These are phyloP conservation scores for Monosporascus sp. DNA, from an alignment of 2,329 filamentous ascomycete genomes.

Conservation along the genomic window DNA sequence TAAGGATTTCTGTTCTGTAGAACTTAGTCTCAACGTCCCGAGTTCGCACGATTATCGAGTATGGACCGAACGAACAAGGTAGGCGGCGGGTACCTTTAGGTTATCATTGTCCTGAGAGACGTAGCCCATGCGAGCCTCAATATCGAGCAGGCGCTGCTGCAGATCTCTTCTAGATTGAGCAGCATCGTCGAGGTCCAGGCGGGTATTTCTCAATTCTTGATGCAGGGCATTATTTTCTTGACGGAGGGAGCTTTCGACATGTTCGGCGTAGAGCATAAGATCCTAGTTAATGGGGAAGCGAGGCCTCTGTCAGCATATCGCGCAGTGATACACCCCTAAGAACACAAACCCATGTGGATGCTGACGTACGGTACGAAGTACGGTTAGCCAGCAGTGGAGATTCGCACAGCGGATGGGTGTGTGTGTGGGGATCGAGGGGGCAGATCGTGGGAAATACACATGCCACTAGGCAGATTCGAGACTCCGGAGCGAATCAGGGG, in stretches of 20 bases:
- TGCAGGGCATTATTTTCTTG: constrained; percentile 39
- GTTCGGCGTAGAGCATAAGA: constrained; percentile 40
- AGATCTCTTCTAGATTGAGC: constrained; percentile 43
- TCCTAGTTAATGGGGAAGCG: constrained; percentile 31
- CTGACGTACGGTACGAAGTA: too few relatives aligned
- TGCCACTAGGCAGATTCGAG: too few relatives aligned
- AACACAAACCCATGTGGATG: too few relatives aligned
- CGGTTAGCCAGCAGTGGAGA: too few relatives aligned
- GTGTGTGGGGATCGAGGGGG: neutral
- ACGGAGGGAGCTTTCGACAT: constrained; percentile 36
- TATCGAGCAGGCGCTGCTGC: constrained; percentile 40
- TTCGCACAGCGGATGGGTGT: too few relatives aligned
- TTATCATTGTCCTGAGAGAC: constrained; percentile 34
- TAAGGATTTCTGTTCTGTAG: constrained; percentile 52
- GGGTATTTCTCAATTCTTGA: constrained; percentile 36
- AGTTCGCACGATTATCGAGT: neutral
- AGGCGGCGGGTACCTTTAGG: constrained; percentile 38
- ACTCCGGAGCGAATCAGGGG: too few relatives aligned
- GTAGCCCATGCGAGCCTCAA: constrained; percentile 31
- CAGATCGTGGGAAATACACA: neutral
- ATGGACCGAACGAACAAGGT: neutral
- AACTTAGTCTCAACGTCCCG: constrained; percentile 11
- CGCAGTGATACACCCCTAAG: too few relatives aligned
- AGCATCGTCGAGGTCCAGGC: constrained; percentile 48
- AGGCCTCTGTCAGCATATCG: neutral